phyloP scores from a whole-genome alignment of 345 rosid genomes.

The Linum lewisii region DNA sequence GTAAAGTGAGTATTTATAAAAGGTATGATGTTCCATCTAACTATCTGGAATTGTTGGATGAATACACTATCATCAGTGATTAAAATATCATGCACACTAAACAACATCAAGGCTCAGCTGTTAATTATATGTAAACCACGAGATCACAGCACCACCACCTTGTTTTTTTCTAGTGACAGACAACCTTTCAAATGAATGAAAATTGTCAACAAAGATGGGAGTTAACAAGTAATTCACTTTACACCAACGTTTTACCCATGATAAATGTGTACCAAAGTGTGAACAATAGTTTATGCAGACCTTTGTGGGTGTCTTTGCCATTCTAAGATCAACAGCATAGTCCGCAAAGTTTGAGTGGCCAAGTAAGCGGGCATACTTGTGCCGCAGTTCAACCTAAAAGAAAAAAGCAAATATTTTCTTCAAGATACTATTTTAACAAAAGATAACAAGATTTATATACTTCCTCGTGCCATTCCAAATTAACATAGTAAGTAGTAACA shows the following conservation, averaged over 20 bases:
- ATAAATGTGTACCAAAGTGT: neutral
- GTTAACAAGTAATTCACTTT: slow-evolving; percentile 3
- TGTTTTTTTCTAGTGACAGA: neutral
- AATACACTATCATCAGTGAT: too few relatives aligned
- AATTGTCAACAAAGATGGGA: neutral
- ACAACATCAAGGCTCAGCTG: too few relatives aligned
- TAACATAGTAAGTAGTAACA: neutral
- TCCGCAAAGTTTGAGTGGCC: slow-evolving; percentile 86
- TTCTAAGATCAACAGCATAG: slow-evolving; percentile 64
- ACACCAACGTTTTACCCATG: neutral
- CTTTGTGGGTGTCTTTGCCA: slow-evolving; percentile 84
- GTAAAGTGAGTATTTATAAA: too few relatives aligned
- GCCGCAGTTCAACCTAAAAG: slow-evolving; percentile 73
- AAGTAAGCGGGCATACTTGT: slow-evolving; percentile 69
- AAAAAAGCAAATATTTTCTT: slow-evolving; percentile 5
- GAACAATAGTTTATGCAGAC: slow-evolving; percentile 26
- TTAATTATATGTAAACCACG: neutral
- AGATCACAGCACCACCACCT: neutral
- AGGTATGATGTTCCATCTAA: neutral
- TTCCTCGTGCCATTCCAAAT: neutral
- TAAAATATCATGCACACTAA: too few relatives aligned
- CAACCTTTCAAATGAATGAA: neutral
- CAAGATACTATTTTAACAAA: neutral
- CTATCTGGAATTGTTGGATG: too few relatives aligned
- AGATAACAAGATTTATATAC: slow-evolving; percentile 2